Evolutionary conservation across 805 yeast species (phyloP).

Genomic region (Zygosaccharomyces kombuchaensis): DNA sequence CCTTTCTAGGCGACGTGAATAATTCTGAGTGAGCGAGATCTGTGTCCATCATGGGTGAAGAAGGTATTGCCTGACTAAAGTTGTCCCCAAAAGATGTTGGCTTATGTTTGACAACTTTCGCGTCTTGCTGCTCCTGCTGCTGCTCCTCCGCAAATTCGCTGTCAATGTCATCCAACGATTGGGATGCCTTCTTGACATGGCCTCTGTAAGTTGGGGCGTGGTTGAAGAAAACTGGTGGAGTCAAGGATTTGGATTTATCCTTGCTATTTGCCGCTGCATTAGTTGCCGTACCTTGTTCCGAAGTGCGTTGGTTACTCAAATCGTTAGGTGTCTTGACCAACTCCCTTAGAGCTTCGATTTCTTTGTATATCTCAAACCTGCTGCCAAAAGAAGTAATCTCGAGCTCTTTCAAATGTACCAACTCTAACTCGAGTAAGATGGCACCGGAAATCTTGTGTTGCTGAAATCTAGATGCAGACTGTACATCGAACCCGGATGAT

Average conservation of each 20-base stretch:
- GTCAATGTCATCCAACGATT: conserved; percentile 22
- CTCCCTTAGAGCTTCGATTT: conserved; percentile 63
- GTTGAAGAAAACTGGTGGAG: conserved; percentile 41
- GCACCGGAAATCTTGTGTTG: conserved; percentile 87
- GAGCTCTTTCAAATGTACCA: conserved; percentile 81
- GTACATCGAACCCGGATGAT: conserved; percentile 64
- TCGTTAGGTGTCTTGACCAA: conserved; percentile 4
- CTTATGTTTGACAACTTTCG: conserved; percentile 8
- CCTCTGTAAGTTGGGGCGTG: conserved; percentile 20
- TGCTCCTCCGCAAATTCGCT: background rate
- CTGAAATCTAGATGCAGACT: conserved; percentile 73
- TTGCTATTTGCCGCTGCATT: background rate
- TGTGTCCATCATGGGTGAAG: conserved; percentile 16
- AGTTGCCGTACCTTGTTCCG: background rate
- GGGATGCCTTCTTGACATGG: conserved; percentile 21
- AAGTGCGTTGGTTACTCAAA: background rate
- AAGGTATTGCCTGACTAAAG: conserved; percentile 11
- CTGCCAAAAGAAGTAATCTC: conserved; percentile 94
- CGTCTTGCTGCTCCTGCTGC: background rate
- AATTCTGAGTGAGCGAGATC: conserved; percentile 23
- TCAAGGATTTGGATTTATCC: conserved; percentile 27
- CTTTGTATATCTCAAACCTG: conserved; percentile 85
- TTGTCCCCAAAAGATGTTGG: conserved; percentile 13
- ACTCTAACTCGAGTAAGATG: conserved; percentile 78
- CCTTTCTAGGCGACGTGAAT: conserved; percentile 65